These are phyloP conservation scores for Alternaria consortialis DNA, from an alignment of 2,329 filamentous ascomycete genomes.

Conservation along the genomic window DNA sequence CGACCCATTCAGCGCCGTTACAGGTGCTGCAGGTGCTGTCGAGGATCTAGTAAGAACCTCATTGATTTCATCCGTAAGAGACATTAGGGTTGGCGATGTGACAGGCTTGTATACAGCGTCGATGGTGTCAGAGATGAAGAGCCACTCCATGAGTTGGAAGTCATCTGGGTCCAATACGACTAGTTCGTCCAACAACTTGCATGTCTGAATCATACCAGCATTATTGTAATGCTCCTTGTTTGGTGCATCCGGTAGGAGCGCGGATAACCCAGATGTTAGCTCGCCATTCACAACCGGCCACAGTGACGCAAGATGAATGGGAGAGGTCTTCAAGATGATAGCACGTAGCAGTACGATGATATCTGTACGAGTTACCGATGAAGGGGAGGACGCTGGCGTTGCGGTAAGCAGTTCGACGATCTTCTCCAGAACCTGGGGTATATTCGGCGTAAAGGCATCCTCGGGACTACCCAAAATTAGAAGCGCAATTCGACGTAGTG, in stretches of 20 bases:
- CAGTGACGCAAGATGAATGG: slow-evolving; percentile 80
- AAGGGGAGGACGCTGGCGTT: slow-evolving; percentile 88
- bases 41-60: slow-evolving; percentile 67
- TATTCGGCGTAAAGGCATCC: slow-evolving; percentile 81
- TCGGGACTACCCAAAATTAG: slow-evolving; percentile 78
- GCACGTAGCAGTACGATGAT: slow-evolving; percentile 88
- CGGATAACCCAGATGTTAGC: slow-evolving; percentile 79
- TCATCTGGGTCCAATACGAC: slow-evolving; percentile 89
- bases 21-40: slow-evolving; percentile 5
- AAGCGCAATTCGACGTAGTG: slow-evolving; percentile 81
- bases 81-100: slow-evolving; percentile 70
- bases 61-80: slow-evolving; percentile 84
- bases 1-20: not conserved
- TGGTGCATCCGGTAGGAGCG: slow-evolving; percentile 73
- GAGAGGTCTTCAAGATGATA: slow-evolving; percentile 78
- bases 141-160: slow-evolving; percentile 98
- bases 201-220: slow-evolving; percentile 82
- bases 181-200: slow-evolving; percentile 91
- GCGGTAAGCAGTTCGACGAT: slow-evolving; percentile 86
- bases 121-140: slow-evolving; percentile 96
- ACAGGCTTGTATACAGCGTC: slow-evolving; percentile 89
- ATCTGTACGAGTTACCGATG: slow-evolving; percentile 86
- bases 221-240: slow-evolving; percentile 80
- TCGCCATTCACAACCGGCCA: slow-evolving; percentile 93
- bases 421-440: slow-evolving; percentile 79